Percentiles rank a stretch among this genome's conserved stretches.
phyloP scores from a whole-genome alignment of 2,329 filamentous ascomycete genomes.

The Aureobasidium vineae region DNA sequence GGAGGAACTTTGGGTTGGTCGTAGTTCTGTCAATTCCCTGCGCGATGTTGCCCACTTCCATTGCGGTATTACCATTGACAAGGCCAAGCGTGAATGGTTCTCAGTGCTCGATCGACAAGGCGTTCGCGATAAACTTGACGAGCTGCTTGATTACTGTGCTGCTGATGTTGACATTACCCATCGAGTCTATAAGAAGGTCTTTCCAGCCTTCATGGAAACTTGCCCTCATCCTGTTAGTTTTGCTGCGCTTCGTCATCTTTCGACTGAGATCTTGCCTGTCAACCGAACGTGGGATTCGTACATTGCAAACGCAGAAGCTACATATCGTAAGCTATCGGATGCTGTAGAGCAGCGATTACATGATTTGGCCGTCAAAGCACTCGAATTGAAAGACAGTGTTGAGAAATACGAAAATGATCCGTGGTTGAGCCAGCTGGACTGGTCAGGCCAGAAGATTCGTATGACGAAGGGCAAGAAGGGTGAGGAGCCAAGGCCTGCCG shows the following conservation, averaged over 20 bases:
- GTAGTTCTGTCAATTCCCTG: slow-evolving; percentile 92
- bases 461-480: slow-evolving; percentile 88
- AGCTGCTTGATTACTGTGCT: slow-evolving; percentile 89
- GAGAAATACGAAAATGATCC: slow-evolving; percentile 74
- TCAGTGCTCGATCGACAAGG: slow-evolving; percentile 73
- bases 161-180: slow-evolving; percentile 93
- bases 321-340: slow-evolving; percentile 72
- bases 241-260: slow-evolving; percentile 87
- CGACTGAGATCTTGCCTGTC: slow-evolving; percentile 87
- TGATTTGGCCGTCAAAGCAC: slow-evolving; percentile 70
- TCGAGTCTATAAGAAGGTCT: slow-evolving; percentile 88
- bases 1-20: slow-evolving; percentile 91
- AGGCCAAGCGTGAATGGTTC: slow-evolving; percentile 81
- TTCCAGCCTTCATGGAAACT: slow-evolving; percentile 81
- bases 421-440: slow-evolving; percentile 92
- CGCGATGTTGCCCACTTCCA: slow-evolving; percentile 97
- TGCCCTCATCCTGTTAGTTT: slow-evolving; percentile 98
- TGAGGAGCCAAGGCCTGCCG: slow-evolving; percentile 72
- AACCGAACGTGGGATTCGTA: slow-evolving; percentile 86
- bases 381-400: slow-evolving; percentile 67
- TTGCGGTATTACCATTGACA: slow-evolving; percentile 87
- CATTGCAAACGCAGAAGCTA: slow-evolving; percentile 77
- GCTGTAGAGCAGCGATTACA: slow-evolving; percentile 75
- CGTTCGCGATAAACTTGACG: slow-evolving; percentile 69
- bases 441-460: slow-evolving; percentile 87